Evolutionary conservation across 1,139 yeast genomes (phyloP), one percentile per base, ranked within the genome.

Genomic region (Nadsonia commutata): DNA sequence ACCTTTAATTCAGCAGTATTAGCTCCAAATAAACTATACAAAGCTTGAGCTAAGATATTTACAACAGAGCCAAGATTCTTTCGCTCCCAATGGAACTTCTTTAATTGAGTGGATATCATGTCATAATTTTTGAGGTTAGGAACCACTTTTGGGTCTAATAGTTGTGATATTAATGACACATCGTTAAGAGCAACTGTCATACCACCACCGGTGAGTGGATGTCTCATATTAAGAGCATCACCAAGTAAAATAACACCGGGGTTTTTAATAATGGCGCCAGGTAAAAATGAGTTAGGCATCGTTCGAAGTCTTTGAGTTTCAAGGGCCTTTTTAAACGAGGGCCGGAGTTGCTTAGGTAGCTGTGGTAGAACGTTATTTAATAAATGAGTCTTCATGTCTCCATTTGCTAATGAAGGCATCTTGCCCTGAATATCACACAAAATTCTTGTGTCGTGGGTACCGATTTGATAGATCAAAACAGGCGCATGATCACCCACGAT

Each of bases 131-230:
- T 60, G 40, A 90, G 70, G 48, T 76, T 79, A 18, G 72, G 78
- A 16, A 81, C 77, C 42, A 67, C 52, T 42, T 69, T 58, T 40
- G 80, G 76, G 33, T 48, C 47, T 7, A 37, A 40, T 13, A 48
- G 45, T 17, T 47, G 44, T 20, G 82, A 72, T 53, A 82, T 65
- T 47, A 81, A 60, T 17, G 71, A 85, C 4, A 88, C 90, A 59
- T 90, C 99, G 57, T 78, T 82, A 49, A 93, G 68, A 0, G 96
- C 97, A 39, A 90, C 98, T 9, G 97, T 88, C 99, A 90, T 90
- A 48, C 99, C 99, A 47, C 98, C 98, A 40, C 99, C 99, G 1
- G 98, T 90, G 50, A 90, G 71, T 18, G 99, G 99, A 61, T 90
- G 99, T 59, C 99, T 75, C 96, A 90, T 90, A 61, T 90, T 90